Base-by-base conservation (phyloP, 345 rosid genomes). In the Noccaea bulbosa region DNA sequence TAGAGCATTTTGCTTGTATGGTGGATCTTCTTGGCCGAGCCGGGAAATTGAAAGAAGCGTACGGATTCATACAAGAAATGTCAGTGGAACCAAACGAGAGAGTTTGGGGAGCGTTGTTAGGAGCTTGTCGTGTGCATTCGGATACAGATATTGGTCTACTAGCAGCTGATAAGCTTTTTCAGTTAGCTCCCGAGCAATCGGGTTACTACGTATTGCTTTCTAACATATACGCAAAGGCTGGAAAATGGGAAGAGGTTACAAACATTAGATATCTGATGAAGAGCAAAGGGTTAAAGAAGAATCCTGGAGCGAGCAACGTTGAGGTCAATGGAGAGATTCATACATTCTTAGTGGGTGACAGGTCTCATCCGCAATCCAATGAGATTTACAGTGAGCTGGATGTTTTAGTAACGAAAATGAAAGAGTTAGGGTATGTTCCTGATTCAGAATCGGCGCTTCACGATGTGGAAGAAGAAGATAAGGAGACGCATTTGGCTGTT, bases 381-480 rank as follows among this genome's bases (percentile, higher is more conserved):
- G 64, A 79, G 77, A 85, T 89, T 2, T 80, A 85, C 54, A 49
- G 80, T 64, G 82, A 81, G 71, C 62, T 89, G 24, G 88, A 83
- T 53, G 72, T 79, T n/a, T 56, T 89, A 34, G 74, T 84, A 33
- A 81, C 78, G 63, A 89, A 86, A 65, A 85, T 89, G 92, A 89
- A 85, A 74, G 87, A 81, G 66, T 54, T 72, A 9, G 90, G 90
- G 58, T 89, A 89, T 72, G 70, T 73, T 64, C 90, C 96, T 0
- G 86, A 84, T 52, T 85, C 82, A 2, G 86, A 77, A 54, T 83
- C 87, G 0, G 92, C 96, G 0, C 88, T 89, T 32, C 96, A 89
- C 59, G 96, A 89, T 74, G 86, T 87, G 46, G 96, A 89, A 70
- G 89, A 87, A 51, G 92, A 87, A 82, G 96, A 89, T 71, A 89